phyloP scores from a whole-genome alignment of 164 flowering plant species.

The Magnolia sinica region DNA sequence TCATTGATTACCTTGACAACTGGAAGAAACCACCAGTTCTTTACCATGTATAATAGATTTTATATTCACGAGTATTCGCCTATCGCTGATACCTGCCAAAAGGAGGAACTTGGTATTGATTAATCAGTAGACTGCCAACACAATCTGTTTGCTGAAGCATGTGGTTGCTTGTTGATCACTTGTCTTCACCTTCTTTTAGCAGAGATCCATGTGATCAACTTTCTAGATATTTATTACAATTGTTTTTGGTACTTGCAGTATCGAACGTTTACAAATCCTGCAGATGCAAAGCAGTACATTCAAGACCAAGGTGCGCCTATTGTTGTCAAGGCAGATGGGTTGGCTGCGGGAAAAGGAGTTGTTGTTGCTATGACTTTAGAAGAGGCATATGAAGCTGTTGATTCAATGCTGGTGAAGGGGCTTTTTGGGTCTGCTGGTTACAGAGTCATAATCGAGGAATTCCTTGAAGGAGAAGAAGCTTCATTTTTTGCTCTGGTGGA shows the following conservation, averaged over 20 bases:
- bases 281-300: conserved; percentile 75
- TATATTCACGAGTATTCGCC: background rate
- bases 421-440: conserved; percentile 82
- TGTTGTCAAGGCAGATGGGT: conserved; percentile 90
- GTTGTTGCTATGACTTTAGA: conserved; percentile 86
- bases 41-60: background rate
- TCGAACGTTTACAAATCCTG: conserved; percentile 69
- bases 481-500: conserved; percentile 98
- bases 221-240: conserved; percentile 6
- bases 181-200: background rate
- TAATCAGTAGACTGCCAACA: too few species aligned
- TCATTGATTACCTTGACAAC: background rate
- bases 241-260: conserved; percentile 55
- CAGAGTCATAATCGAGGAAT: conserved; percentile 83
- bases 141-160: background rate
- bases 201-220: background rate
- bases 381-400: conserved; percentile 87
- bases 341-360: conserved; percentile 98
- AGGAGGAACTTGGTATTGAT: too few species aligned
- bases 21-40: background rate
- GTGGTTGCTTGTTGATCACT: background rate
- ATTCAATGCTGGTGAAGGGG: conserved; percentile 77
- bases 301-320: conserved; percentile 86
- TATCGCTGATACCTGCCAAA: background rate
- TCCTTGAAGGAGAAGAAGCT: conserved; percentile 92